Conservation (phyloP, 139 green algal genomes). For the Tetradesmus obliquus region DNA sequence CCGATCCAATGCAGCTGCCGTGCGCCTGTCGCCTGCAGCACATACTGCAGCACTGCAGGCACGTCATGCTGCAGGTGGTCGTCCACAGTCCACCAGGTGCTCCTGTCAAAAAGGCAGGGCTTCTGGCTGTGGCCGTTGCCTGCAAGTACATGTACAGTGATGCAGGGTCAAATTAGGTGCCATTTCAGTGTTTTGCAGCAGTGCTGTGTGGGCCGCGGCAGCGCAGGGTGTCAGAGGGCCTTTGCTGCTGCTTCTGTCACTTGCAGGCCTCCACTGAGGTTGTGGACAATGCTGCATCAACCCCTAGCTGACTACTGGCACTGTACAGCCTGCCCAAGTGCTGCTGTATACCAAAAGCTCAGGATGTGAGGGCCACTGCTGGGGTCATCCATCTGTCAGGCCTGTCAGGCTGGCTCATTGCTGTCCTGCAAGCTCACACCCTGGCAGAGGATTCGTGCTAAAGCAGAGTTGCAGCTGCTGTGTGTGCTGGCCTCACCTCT, state of each 20-base stretch:
- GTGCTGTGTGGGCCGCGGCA: not conserved
- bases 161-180: not conserved
- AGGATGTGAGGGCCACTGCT: too few relatives aligned
- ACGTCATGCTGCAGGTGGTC: constrained; percentile 40
- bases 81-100: constrained; percentile 49
- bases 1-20: constrained; percentile 44
- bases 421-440: not conserved
- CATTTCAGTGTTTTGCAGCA: not conserved
- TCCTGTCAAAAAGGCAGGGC: constrained; percentile 29
- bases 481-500: constrained; percentile 7
- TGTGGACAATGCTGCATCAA: too few relatives aligned
- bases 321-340: too few relatives aligned
- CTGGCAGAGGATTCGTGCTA: not conserved
- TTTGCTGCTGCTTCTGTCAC: not conserved
- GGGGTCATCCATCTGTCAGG: not conserved
- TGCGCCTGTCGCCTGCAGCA: constrained; percentile 25
- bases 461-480: not conserved
- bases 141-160: not conserved
- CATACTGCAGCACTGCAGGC: constrained; percentile 37
- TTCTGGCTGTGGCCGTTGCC: constrained; percentile 46
- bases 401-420: not conserved
- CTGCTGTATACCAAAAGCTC: too few relatives aligned
- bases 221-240: not conserved
- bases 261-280: too few relatives aligned
- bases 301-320: too few relatives aligned